Base-by-base conservation (phyloP, 371 early-diverging fungal genomes). In the Nematocida displodere region DNA sequence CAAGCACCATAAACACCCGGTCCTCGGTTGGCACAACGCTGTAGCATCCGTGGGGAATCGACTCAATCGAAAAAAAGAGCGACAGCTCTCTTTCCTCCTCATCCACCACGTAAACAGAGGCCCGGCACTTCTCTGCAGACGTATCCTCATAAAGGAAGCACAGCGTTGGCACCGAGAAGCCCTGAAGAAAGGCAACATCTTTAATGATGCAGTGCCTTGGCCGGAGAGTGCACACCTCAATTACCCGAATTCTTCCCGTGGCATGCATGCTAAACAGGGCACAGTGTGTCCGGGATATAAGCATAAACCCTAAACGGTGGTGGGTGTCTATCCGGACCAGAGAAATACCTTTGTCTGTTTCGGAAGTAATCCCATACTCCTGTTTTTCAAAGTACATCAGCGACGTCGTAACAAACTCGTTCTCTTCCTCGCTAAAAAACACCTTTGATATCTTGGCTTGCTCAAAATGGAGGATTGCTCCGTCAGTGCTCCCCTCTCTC, bases 131-230 rank as follows among this genome's bases (percentile, higher is more conserved):
- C 8, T 42, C 59, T 5, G 75, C 39, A 8, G 22, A 31, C 37
- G 75, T 71, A 33, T 62, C 62, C 54, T 71, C 75, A 71, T 61
- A 71, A 2, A 71, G 48, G 48, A 71, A 71, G 40, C 75, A 71
- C 0, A 71, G 55, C n/a, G 62, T 49, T 22, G 75, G 48, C 0
- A 48, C 39, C 22, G 75, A 61, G 44, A 52, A 71, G 3, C 75
- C 75, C 50, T 33, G 11, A 7, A 71, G 54, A 31, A 71, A 71
- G 4, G 22, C 47, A 0, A 40, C 75, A 29, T 71, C 75, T 39
- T 71, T 71, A 40, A 71, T 37, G 13, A 63, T 52, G 53, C 75
- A 61, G 63, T 71, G 75, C 39, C 46, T 71, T 0, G 62, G 62
- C 37, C 75, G 34, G 1, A 71, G 48, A 15, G 48, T 49, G 24